Conservation (phyloP, 2,329 filamentous ascomycete species). For the Calcarisporium arbuscula region DNA sequence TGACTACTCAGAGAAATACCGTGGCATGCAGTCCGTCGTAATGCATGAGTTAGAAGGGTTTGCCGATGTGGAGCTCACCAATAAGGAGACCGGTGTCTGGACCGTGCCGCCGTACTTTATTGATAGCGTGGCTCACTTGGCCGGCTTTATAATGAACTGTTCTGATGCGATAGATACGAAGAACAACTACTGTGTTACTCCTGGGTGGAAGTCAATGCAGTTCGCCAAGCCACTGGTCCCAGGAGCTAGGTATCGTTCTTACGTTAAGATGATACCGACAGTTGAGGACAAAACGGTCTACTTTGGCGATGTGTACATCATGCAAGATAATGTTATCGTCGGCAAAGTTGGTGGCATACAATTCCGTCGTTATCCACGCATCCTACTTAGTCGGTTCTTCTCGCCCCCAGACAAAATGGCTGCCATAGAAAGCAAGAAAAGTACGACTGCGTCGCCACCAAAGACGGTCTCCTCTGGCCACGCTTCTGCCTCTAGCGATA, state of each 20-base stretch:
- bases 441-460: too few species aligned
- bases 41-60: conserved; percentile 21
- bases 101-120: conserved; percentile 53
- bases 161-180: conserved; percentile 51
- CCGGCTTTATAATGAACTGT: conserved; percentile 52
- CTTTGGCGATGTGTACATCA: conserved; percentile 48
- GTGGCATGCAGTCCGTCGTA: conserved; percentile 53
- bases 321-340: conserved; percentile 44
- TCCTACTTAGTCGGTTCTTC: conserved; percentile 59
- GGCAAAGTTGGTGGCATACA: conserved; percentile 49
- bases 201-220: conserved; percentile 48
- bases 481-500: too few species aligned
- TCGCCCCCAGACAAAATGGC: too few species aligned
- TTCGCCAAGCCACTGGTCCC: conserved; percentile 41
- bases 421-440: too few species aligned
- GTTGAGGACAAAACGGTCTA: conserved; percentile 33
- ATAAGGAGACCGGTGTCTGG: conserved; percentile 27
- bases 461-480: too few species aligned
- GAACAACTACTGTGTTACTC: conserved; percentile 49
- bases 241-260: conserved; percentile 44
- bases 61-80: conserved; percentile 36
- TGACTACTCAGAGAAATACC: conserved; percentile 47
- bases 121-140: conserved; percentile 50
- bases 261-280: conserved; percentile 51
- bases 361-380: conserved; percentile 62